phyloP scores from a whole-genome alignment of 495 filamentous ascomycete genomes.

The Symbiotaphrina buchneri region DNA sequence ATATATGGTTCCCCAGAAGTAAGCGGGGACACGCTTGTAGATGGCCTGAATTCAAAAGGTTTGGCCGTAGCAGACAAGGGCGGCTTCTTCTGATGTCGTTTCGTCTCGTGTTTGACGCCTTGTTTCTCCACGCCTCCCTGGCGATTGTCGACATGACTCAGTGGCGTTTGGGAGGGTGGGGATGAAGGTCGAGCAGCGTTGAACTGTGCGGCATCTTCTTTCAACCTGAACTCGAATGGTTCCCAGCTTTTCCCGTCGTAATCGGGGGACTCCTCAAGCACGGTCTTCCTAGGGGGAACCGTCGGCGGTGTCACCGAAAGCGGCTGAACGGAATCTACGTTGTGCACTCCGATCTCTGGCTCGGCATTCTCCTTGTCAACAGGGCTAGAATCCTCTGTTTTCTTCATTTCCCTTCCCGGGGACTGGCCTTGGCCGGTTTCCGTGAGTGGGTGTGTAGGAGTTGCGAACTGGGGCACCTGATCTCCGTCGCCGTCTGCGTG shows the following conservation, averaged over 20 bases:
- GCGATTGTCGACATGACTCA: constrained; percentile 3
- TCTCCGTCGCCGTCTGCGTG: constrained; percentile 34
- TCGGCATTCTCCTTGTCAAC: constrained; percentile 23
- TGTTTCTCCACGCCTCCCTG: constrained; percentile 5
- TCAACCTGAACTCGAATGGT: constrained; percentile 19
- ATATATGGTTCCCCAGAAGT: no score
- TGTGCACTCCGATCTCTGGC: constrained; percentile 7
- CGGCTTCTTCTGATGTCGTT: constrained; percentile 23
- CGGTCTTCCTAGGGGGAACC: constrained; percentile 8
- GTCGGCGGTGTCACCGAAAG: background rate
- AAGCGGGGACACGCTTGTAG: constrained; percentile 16
- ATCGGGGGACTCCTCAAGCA: constrained; percentile 11
- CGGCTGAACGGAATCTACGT: constrained; percentile 4
- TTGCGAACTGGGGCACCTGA: constrained; percentile 47
- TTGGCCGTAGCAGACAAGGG: constrained; percentile 46
- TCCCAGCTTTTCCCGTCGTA: constrained; percentile 17
- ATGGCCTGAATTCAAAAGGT: constrained; percentile 37
- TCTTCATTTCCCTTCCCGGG: constrained; percentile 1
- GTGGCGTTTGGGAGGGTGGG: constrained; percentile 10
- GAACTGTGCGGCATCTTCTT: constrained; percentile 15
- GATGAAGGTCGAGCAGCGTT: constrained; percentile 13
- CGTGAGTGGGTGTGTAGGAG: constrained; percentile 17
- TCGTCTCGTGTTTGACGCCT: constrained; percentile 17
- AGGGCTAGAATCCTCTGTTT: constrained; percentile 10
- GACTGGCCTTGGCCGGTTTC: constrained; percentile 18